Conservation (phyloP, 192 early-diverging fungal species). For the Powellomyces hirtus region DNA sequence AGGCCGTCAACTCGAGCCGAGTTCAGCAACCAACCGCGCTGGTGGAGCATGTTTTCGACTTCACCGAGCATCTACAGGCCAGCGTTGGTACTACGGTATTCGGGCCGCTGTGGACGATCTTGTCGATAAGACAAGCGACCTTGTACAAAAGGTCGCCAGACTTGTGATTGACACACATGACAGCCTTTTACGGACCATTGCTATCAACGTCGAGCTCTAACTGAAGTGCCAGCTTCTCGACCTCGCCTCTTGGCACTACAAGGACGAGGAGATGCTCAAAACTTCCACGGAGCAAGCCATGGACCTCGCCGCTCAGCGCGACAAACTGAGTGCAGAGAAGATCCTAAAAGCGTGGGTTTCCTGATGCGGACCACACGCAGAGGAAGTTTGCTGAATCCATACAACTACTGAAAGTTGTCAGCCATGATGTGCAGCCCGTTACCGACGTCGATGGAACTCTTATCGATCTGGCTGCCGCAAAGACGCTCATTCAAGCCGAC, state of each 20-base stretch:
- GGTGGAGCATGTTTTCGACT: not conserved
- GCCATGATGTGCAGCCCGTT: not conserved
- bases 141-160: not conserved
- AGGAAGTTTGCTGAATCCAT: not conserved
- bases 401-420: not conserved
- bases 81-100: not conserved
- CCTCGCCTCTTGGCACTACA: not conserved
- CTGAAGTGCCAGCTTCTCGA: not conserved
- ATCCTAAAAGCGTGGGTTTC: not conserved
- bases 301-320: not conserved
- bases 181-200: not conserved
- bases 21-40: not conserved
- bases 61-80: not conserved
- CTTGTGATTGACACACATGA: not conserved
- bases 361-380: not conserved
- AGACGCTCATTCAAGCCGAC: not conserved
- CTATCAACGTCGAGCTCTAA: not conserved
- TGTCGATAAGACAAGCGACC: too few species aligned
- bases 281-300: not conserved
- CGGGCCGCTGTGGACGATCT: too few species aligned
- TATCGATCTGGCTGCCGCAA: not conserved
- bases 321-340: not conserved
- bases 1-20: not conserved
- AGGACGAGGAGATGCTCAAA: not conserved
- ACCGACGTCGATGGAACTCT: not conserved